A percentile compares a stretch with the other conserved stretches of the same genome.
These are phyloP conservation scores for Tolypocladium endophyticum DNA, from an alignment of 2,329 filamentous ascomycete species.

Conservation along the genomic window DNA sequence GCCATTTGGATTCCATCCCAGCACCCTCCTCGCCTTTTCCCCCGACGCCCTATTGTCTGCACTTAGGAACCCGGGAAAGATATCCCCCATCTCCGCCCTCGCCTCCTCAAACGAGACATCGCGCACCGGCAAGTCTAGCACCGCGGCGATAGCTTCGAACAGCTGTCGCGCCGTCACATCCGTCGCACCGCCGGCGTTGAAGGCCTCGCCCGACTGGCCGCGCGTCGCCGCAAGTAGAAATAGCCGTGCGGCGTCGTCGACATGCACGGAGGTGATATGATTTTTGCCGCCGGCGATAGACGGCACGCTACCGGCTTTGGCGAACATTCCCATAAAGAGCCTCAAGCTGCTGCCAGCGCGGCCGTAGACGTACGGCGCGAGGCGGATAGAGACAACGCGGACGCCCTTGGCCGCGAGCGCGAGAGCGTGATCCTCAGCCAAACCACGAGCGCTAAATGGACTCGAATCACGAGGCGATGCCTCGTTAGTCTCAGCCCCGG, in stretches of 20 bases:
- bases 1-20: conserved; percentile 26
- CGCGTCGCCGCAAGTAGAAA: conserved; percentile 26
- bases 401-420: conserved; percentile 18
- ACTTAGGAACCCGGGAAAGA: conserved; percentile 22
- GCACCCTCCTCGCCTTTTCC: conserved; percentile 23
- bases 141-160: conserved; percentile 12
- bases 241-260: conserved; percentile 30
- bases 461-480: conserved; percentile 9
- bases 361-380: conserved; percentile 34
- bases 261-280: conserved; percentile 22
- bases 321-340: conserved; percentile 20
- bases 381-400: conserved; percentile 22
- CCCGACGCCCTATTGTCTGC: conserved; percentile 21
- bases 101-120: conserved; percentile 15
- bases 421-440: conserved; percentile 16
- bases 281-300: conserved; percentile 19
- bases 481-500: conserved; percentile 17
- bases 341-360: conserved; percentile 24
- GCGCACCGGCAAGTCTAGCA: conserved; percentile 11
- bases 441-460: conserved; percentile 16
- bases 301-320: conserved; percentile 14
- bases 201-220: conserved; percentile 19
- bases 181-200: conserved; percentile 21
- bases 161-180: conserved; percentile 19
- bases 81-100: conserved; percentile 11